Conservation (phyloP, 768 basidiomycete genomes). For the Leccinellum albellum region DNA sequence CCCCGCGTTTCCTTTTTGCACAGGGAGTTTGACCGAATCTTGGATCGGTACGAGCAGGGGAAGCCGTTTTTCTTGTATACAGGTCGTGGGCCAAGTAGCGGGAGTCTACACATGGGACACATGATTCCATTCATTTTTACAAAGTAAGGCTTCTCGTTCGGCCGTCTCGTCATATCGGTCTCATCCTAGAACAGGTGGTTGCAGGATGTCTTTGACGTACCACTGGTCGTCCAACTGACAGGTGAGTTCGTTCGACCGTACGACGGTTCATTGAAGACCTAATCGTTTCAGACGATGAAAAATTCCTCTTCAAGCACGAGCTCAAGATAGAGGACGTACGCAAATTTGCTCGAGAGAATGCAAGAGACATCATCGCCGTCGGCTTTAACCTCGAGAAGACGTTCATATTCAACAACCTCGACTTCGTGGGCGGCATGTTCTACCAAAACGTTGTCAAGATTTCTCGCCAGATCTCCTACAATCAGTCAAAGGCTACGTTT, state of each 20-base stretch:
- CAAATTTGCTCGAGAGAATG: slow-evolving; percentile 78
- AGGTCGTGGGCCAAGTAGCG: slow-evolving; percentile 92
- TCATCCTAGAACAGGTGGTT: slow-evolving; percentile 64
- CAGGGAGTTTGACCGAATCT: slow-evolving; percentile 89
- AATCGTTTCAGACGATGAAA: slow-evolving; percentile 78
- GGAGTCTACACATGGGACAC: slow-evolving; percentile 96
- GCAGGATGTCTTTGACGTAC: slow-evolving; percentile 93
- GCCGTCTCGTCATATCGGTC: background rate
- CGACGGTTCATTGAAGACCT: background rate
- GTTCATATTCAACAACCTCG: slow-evolving; percentile 94
- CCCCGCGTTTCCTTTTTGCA: background rate
- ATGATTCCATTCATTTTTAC: slow-evolving; percentile 97
- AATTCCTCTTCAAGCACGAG: slow-evolving; percentile 96
- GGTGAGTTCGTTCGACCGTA: slow-evolving; percentile 42
- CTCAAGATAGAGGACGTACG: slow-evolving; percentile 87
- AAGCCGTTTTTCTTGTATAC: slow-evolving; percentile 99
- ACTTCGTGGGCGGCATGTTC: slow-evolving; percentile 87
- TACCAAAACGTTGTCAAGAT: slow-evolving; percentile 93
- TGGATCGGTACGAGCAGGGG: slow-evolving; percentile 93
- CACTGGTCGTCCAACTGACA: slow-evolving; percentile 92
- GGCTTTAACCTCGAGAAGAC: slow-evolving; percentile 91
- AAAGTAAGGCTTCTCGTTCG: slow-evolving; percentile 54
- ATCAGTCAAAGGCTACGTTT: slow-evolving; percentile 91
- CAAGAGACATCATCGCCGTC: slow-evolving; percentile 95
- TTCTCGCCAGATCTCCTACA: slow-evolving; percentile 88